A percentile compares a stretch with the other conserved stretches of the same genome.
phyloP scores from a whole-genome alignment of 1,284 basidiomycete genomes.

The Austropuccinia psidii region DNA sequence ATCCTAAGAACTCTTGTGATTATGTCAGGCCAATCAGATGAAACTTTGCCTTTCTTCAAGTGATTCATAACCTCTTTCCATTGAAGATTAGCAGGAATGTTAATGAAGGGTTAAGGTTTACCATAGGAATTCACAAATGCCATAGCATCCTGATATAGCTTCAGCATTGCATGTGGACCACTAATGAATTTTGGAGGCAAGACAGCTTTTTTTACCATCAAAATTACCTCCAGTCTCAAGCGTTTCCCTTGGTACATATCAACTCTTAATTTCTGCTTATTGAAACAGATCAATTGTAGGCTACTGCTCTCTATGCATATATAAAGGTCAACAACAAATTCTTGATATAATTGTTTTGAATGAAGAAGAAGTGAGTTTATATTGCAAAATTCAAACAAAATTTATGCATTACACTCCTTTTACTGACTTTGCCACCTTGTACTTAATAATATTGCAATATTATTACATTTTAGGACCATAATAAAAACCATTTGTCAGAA shows the following conservation, averaged over 20 bases:
- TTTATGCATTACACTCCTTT: not conserved
- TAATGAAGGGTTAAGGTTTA: constrained; percentile 49
- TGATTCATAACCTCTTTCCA: constrained; percentile 48
- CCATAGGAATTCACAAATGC: constrained; percentile 46
- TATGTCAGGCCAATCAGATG: not conserved
- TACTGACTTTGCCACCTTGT: not conserved
- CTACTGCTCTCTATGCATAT: not conserved
- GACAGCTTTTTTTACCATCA: constrained; percentile 42
- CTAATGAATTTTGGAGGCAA: constrained; percentile 49
- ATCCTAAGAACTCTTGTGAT: not conserved
- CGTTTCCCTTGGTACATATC: not conserved
- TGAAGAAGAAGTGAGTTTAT: not conserved
- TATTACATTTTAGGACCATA: not conserved
- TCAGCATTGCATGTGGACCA: constrained; percentile 45
- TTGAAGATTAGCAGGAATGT: constrained; percentile 49
- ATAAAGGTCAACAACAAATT: constrained; percentile 1
- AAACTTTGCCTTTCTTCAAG: constrained; percentile 35
- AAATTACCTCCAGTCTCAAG: constrained; percentile 9
- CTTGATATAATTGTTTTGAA: not conserved
- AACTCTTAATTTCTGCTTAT: not conserved
- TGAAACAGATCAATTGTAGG: not conserved
- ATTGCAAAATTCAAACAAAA: not conserved
- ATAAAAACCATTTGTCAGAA: not conserved
- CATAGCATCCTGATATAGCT: constrained; percentile 49
- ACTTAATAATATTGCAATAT: not conserved